These are phyloP conservation scores for Salix arbutifolia DNA, from an alignment of 345 rosid genomes.

Conservation along the genomic window DNA sequence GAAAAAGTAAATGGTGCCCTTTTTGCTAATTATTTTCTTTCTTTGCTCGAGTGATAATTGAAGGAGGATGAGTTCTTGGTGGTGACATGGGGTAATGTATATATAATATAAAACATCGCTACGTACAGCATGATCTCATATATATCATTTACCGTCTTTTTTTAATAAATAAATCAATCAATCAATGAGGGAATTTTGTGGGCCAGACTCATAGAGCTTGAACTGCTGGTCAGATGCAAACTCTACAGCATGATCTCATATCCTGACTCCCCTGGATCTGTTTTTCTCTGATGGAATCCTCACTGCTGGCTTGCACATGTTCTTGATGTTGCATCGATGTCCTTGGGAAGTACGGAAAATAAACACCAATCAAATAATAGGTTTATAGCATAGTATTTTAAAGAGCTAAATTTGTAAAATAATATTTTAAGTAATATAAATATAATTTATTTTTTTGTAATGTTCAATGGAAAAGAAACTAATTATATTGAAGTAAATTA, in stretches of 20 bases:
- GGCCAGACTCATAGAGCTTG: background rate
- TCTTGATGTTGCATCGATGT: background rate
- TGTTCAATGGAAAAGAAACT: too few species aligned
- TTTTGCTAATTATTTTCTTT: background rate
- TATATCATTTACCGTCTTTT: background rate
- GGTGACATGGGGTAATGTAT: background rate
- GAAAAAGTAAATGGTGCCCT: slow-evolving; percentile 11
- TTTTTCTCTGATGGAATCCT: background rate
- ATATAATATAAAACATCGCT: background rate
- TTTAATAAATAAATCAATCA: too few species aligned
- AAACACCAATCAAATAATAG: background rate
- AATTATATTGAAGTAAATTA: too few species aligned
- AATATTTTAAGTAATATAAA: too few species aligned
- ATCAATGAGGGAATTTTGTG: background rate
- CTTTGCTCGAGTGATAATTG: background rate
- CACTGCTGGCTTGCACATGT: background rate
- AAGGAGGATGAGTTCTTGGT: background rate
- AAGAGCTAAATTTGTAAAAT: too few species aligned
- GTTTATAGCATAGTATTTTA: too few species aligned
- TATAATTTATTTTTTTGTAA: too few species aligned
- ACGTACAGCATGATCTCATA: background rate
- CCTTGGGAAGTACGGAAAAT: background rate
- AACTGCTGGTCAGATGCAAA: background rate
- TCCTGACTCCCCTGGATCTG: background rate
- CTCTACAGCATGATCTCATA: background rate